Conservation (phyloP, 208 protist species). For the Trypanosoma vivax region DNA sequence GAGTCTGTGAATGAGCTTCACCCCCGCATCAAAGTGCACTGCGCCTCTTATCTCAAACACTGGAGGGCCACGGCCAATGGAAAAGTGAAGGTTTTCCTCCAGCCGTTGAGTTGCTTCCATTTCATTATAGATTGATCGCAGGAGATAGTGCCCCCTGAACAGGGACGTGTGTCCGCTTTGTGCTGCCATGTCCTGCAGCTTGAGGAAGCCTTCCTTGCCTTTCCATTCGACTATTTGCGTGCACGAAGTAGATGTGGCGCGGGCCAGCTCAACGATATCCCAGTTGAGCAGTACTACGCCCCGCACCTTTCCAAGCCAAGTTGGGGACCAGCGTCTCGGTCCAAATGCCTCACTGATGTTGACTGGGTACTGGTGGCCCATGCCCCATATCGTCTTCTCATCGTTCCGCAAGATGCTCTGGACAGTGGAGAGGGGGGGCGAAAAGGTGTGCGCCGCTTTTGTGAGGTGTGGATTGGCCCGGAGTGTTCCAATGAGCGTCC, state of each 20-base stretch:
- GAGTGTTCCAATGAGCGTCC: conserved; percentile 58
- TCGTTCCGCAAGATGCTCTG: conserved; percentile 33
- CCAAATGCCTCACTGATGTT: conserved; percentile 33
- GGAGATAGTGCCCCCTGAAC: conserved; percentile 37
- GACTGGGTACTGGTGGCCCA: conserved; percentile 30
- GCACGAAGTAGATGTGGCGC: not conserved
- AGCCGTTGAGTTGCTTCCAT: conserved; percentile 6
- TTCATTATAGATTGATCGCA: conserved; percentile 41
- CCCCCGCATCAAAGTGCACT: conserved; percentile 16
- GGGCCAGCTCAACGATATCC: conserved; percentile 24
- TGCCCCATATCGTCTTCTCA: conserved; percentile 47
- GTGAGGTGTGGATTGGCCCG: conserved; percentile 44
- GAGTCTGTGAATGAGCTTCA: conserved; percentile 12
- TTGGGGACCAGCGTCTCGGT: conserved; percentile 29
- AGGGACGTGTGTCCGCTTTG: conserved; percentile 19
- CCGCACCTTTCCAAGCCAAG: conserved; percentile 24
- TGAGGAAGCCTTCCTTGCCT: not conserved
- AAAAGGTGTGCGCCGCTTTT: conserved; percentile 8
- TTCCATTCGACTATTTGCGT: conserved; percentile 5
- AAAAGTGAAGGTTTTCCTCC: not conserved
- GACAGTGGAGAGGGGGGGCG: conserved; percentile 3
- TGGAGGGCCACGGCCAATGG: not conserved
- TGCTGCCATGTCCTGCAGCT: not conserved
- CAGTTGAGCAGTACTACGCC: conserved; percentile 65
- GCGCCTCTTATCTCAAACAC: conserved; percentile 15